Evolutionary conservation across 2,329 filamentous ascomycete species (phyloP).

Genomic region (Ophiostoma ips): DNA sequence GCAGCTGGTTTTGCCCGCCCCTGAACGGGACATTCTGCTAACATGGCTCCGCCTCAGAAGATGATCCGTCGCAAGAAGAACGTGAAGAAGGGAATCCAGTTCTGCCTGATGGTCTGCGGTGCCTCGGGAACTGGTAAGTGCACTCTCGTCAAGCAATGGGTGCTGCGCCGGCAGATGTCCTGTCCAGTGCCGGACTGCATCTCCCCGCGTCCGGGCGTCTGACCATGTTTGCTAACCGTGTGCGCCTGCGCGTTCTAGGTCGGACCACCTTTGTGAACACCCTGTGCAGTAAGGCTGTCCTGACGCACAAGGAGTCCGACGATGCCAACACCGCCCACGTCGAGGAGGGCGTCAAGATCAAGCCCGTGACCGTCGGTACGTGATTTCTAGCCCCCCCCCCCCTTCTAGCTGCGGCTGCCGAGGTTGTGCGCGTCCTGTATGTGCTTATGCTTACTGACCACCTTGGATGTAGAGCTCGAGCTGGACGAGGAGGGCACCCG

Average conservation of each 20-base stretch:
- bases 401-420: no score
- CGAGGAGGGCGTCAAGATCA: slow-evolving; percentile 96
- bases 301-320: slow-evolving; percentile 83
- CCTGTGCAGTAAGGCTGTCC: slow-evolving; percentile 86
- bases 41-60: slow-evolving; percentile 42
- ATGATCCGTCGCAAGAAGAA: slow-evolving; percentile 99
- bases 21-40: slow-evolving; percentile 13
- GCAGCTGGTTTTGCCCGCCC: not conserved
- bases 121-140: slow-evolving; percentile 89
- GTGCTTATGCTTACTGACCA: slow-evolving; percentile 17
- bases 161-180: no score
- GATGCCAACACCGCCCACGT: slow-evolving; percentile 78
- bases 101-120: slow-evolving; percentile 99
- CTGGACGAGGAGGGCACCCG: slow-evolving; percentile 96
- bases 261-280: slow-evolving; percentile 99
- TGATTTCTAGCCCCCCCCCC: not conserved
- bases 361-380: slow-evolving; percentile 87
- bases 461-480: slow-evolving; percentile 61
- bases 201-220: not conserved
- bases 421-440: not conserved
- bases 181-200: not conserved
- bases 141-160: not conserved
- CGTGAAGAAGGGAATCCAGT: slow-evolving; percentile 99
- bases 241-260: slow-evolving; percentile 36
- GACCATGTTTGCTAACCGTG: not conserved